Percentiles rank a stretch among this genome's conserved stretches.
Evolutionary conservation across 1,284 basidiomycete genomes (phyloP).

Genomic region (Apiotrichum sp.): DNA sequence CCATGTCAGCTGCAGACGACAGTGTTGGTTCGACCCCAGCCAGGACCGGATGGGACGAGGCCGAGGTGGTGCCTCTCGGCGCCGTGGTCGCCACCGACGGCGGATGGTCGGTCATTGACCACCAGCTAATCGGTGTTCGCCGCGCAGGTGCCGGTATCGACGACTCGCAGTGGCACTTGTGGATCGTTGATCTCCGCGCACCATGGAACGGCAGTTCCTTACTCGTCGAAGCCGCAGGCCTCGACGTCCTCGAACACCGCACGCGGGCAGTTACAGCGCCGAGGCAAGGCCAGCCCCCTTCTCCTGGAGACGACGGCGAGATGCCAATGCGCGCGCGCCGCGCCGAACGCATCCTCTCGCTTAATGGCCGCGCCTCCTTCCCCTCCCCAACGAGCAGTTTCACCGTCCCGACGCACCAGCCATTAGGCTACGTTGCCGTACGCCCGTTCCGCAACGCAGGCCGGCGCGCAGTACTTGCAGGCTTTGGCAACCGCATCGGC

Average conservation of each 20-base stretch:
- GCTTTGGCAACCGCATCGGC: slow-evolving; percentile 40
- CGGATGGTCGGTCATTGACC: slow-evolving; percentile 20
- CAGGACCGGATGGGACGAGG: slow-evolving; percentile 19
- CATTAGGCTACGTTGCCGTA: slow-evolving; percentile 34
- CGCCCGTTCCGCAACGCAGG: slow-evolving; percentile 18
- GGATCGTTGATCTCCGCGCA: slow-evolving; percentile 27
- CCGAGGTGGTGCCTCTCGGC: slow-evolving; percentile 29
- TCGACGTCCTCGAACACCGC: slow-evolving; percentile 17
- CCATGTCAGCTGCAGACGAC: slow-evolving; percentile 9
- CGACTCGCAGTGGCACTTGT: slow-evolving; percentile 38
- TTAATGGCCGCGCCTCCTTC: slow-evolving; percentile 35
- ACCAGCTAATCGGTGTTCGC: slow-evolving; percentile 27
- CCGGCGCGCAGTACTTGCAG: slow-evolving; percentile 22
- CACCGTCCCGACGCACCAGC: slow-evolving; percentile 25
- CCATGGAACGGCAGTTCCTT: slow-evolving; percentile 33
- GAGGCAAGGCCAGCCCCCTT: not conserved
- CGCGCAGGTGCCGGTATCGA: slow-evolving; percentile 28
- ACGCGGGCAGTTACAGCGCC: not conserved
- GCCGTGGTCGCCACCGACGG: slow-evolving; percentile 21
- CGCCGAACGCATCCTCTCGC: slow-evolving; percentile 31
- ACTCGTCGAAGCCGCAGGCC: slow-evolving; percentile 20
- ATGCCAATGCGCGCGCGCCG: slow-evolving; percentile 28
- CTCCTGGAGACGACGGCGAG: slow-evolving; percentile 4
- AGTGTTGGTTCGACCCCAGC: not conserved
- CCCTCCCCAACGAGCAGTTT: slow-evolving; percentile 21